Evolutionary conservation across 352 stramenopile genomes (phyloP).

Genomic region (Phytophthora rubi): DNA sequence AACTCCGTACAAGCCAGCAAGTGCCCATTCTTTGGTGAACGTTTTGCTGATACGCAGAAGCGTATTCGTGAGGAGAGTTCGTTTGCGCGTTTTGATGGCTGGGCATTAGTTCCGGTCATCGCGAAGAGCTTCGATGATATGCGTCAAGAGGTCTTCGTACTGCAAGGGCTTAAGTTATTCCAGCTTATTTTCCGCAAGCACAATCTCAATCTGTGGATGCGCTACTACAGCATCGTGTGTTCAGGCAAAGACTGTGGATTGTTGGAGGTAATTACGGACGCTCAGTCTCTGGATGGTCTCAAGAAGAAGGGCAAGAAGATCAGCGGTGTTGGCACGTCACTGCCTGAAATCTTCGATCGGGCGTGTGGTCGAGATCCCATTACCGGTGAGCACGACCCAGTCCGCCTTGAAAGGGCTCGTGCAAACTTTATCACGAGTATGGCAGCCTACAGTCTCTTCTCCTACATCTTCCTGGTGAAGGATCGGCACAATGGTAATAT

Average conservation of each 20-base stretch:
- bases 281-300: conserved; percentile 95
- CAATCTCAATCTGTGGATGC: conserved; percentile 89
- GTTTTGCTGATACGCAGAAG: conserved; percentile 90
- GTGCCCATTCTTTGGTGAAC: conserved; percentile 76
- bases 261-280: conserved; percentile 95
- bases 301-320: conserved; percentile 89
- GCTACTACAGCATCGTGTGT: conserved; percentile 95
- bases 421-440: conserved; percentile 95
- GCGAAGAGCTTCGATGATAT: conserved; percentile 98
- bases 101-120: conserved; percentile 92
- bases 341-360: conserved; percentile 58
- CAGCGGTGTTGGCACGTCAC: conserved; percentile 30
- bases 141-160: conserved; percentile 96
- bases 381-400: conserved; percentile 46
- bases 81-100: conserved; percentile 73
- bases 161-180: conserved; percentile 95
- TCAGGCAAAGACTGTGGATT: conserved; percentile 93
- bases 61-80: conserved; percentile 80
- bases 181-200: conserved; percentile 94
- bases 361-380: conserved; percentile 54
- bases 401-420: conserved; percentile 78
- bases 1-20: conserved; percentile 23
- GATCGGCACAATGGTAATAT: conserved; percentile 99
- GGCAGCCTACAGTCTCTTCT: conserved; percentile 96
- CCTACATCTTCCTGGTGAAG: conserved; percentile 97